Conservation (phyloP, 2,329 filamentous ascomycete genomes). For the Escovopsis sp. region DNA sequence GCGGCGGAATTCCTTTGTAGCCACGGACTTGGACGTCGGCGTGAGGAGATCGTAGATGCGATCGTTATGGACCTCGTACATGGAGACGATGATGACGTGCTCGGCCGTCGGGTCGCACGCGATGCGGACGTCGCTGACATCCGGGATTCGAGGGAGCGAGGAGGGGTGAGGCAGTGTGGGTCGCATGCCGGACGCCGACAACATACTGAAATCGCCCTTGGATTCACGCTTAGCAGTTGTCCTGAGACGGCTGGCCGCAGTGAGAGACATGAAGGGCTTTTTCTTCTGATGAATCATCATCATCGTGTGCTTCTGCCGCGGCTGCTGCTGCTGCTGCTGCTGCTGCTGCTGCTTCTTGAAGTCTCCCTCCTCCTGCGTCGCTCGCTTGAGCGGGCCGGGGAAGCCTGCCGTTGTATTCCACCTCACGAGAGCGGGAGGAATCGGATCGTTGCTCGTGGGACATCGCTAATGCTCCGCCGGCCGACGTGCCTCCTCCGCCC, state of each 20-base stretch:
- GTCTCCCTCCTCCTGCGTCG: no score
- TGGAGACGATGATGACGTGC: constrained; percentile 80
- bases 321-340: no score
- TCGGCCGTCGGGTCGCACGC: constrained; percentile 47
- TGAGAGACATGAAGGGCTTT: constrained; percentile 27
- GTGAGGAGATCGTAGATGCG: constrained; percentile 88
- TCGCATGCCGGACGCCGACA: constrained; percentile 32
- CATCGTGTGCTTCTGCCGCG: no score
- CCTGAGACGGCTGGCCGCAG: constrained; percentile 29
- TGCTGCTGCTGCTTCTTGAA: no score
- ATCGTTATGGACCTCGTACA: constrained; percentile 99
- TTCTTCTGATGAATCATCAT: no score
- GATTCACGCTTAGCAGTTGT: constrained; percentile 29
- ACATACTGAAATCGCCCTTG: constrained; percentile 34
- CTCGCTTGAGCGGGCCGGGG: constrained; percentile 20
- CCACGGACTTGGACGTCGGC: constrained; percentile 39
- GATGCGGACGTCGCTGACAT: constrained; percentile 55
- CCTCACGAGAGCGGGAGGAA: constrained; percentile 6
- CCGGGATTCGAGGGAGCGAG: constrained; percentile 49
- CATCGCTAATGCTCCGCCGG: constrained; percentile 16
- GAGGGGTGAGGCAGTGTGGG: constrained; percentile 45
- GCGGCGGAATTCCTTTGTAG: constrained; percentile 57
- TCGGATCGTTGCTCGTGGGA: constrained; percentile 9
- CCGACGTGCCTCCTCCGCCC: constrained; percentile 11
- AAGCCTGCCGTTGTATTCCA: constrained; percentile 11